phyloP scores from a whole-genome alignment of 2,329 filamentous ascomycete genomes.

The Fusarium chuoi region DNA sequence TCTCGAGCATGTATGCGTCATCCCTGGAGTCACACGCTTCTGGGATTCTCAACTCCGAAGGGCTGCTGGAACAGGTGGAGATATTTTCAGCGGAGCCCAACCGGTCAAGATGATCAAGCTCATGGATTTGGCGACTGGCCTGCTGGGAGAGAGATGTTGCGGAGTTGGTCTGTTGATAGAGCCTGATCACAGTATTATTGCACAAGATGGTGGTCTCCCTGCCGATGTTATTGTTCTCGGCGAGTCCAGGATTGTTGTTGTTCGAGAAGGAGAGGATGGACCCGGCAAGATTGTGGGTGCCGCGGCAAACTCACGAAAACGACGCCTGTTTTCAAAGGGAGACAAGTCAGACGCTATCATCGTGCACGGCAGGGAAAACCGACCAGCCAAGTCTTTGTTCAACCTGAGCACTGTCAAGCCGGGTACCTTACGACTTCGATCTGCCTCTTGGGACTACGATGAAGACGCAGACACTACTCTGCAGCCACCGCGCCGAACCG shows the following conservation, averaged over 20 bases:
- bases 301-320: slow-evolving; percentile 48
- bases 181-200: slow-evolving; percentile 38
- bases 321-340: slow-evolving; percentile 51
- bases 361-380: slow-evolving; percentile 59
- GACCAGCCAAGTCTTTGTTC: slow-evolving; percentile 55
- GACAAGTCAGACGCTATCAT: slow-evolving; percentile 64
- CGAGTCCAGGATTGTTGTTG: slow-evolving; percentile 65
- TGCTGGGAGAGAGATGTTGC: slow-evolving; percentile 67
- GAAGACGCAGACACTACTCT: slow-evolving; percentile 39
- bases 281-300: slow-evolving; percentile 57
- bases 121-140: slow-evolving; percentile 61
- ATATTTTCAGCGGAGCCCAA: slow-evolving; percentile 66
- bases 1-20: slow-evolving; percentile 65
- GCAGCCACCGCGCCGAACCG: slow-evolving; percentile 45
- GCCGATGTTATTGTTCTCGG: slow-evolving; percentile 66
- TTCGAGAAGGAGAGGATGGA: slow-evolving; percentile 63
- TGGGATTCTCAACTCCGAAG: slow-evolving; percentile 69
- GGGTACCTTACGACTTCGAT: slow-evolving; percentile 49
- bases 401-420: slow-evolving; percentile 61
- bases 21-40: slow-evolving; percentile 65
- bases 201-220: slow-evolving; percentile 55
- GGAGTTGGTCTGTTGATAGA: slow-evolving; percentile 60
- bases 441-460: slow-evolving; percentile 44
- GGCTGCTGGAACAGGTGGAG: slow-evolving; percentile 60
- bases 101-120: slow-evolving; percentile 67